phyloP scores from a whole-genome alignment of 148 eudicot species.

The Hydrangea macrophylla region DNA sequence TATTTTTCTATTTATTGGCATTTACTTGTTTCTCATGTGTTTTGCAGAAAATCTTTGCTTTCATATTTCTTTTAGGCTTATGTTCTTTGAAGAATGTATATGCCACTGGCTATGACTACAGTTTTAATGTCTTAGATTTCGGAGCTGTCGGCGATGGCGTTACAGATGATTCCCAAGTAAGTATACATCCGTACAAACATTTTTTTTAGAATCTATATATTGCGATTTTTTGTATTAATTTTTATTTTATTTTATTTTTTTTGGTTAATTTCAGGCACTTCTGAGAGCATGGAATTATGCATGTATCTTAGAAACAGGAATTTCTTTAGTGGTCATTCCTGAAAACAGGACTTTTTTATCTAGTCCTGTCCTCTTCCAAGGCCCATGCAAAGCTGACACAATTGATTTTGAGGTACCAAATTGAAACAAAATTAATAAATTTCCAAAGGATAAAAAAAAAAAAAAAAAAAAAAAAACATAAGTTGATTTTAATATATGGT shows the following conservation, averaged over 20 bases:
- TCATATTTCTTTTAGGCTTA: slow-evolving; percentile 26
- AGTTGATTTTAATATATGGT: too few relatives aligned
- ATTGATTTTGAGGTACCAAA: slow-evolving; percentile 52
- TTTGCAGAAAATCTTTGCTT: slow-evolving; percentile 23
- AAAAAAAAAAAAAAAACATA: too few relatives aligned
- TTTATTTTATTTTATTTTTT: not conserved
- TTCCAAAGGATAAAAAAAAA: too few relatives aligned
- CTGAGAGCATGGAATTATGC: slow-evolving; percentile 47
- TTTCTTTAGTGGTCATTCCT: slow-evolving; percentile 40
- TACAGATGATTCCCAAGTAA: slow-evolving; percentile 39
- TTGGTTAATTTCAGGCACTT: slow-evolving; percentile 40
- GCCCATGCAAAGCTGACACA: slow-evolving; percentile 52
- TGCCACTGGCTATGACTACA: slow-evolving; percentile 17
- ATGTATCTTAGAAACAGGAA: slow-evolving; percentile 29
- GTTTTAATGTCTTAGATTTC: slow-evolving; percentile 28
- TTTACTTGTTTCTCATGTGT: not conserved
- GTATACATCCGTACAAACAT: not conserved
- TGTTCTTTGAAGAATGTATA: slow-evolving; percentile 16
- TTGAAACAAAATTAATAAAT: not conserved
- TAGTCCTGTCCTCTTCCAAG: slow-evolving; percentile 40
- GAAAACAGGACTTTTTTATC: slow-evolving; percentile 33
- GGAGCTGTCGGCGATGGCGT: slow-evolving; percentile 24
- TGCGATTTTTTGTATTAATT: not conserved
- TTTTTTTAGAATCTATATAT: not conserved
- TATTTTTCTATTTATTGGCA: not conserved